Evolutionary conservation across 495 filamentous ascomycete species (phyloP).

Genomic region (Lasiosphaeria miniovina): DNA sequence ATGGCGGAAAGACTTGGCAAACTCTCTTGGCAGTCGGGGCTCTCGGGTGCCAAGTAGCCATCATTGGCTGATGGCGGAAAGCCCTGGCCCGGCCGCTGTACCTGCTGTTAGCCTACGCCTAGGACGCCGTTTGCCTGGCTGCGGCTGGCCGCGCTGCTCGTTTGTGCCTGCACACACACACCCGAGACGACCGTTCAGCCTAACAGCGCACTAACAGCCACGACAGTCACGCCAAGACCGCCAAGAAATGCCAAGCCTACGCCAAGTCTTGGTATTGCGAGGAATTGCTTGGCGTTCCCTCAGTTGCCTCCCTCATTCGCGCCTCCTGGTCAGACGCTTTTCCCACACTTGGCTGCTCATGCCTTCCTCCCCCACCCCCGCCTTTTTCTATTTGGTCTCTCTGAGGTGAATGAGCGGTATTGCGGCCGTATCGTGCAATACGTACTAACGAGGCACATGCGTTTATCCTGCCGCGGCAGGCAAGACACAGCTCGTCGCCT

Average conservation of each 20-base stretch:
- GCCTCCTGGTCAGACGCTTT: conserved; percentile 27
- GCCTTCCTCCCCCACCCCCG: background rate
- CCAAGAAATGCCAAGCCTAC: conserved; percentile 28
- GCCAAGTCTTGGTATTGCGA: conserved; percentile 36
- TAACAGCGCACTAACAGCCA: conserved; percentile 20
- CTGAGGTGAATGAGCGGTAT: background rate
- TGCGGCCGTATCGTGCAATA: background rate
- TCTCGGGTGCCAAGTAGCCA: conserved; percentile 22
- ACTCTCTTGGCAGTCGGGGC: conserved; percentile 40
- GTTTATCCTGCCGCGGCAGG: background rate
- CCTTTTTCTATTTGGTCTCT: background rate
- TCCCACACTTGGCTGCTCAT: conserved; percentile 7
- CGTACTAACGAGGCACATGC: background rate
- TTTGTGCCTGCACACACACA: too few species aligned
- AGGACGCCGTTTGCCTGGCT: background rate
- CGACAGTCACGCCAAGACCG: conserved; percentile 12
- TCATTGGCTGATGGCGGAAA: conserved; percentile 24
- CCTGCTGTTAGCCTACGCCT: conserved; percentile 14
- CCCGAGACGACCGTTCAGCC: background rate
- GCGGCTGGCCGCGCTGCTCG: too few species aligned
- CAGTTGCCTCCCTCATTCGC: conserved; percentile 13
- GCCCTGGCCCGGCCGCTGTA: conserved; percentile 22
- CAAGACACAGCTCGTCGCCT: background rate
- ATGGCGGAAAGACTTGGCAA: conserved; percentile 48
- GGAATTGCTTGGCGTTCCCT: conserved; percentile 27